Evolutionary conservation across 768 basidiomycete species (phyloP).

Genomic region (Boletellus sp.): DNA sequence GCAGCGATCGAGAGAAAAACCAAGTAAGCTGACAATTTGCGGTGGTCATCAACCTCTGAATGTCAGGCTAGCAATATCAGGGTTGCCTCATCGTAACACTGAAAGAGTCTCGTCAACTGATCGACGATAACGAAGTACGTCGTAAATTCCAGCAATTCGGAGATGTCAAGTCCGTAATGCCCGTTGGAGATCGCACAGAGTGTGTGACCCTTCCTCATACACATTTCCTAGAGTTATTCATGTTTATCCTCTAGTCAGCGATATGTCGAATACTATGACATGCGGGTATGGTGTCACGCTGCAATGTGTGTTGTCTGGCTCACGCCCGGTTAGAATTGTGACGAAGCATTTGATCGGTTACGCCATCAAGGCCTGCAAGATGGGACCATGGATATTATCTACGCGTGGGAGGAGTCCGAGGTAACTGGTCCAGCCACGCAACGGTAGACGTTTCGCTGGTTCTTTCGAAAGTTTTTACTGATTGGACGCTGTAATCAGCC

Average conservation of each 20-base stretch:
- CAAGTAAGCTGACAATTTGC: constrained; percentile 50
- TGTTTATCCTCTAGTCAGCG: constrained; percentile 55
- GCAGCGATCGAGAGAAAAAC: constrained; percentile 65
- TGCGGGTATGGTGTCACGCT: constrained; percentile 48
- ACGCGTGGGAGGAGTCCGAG: constrained; percentile 77
- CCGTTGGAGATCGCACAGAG: constrained; percentile 63
- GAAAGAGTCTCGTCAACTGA: constrained; percentile 63
- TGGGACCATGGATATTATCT: constrained; percentile 84
- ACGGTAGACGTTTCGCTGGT: constrained; percentile 27
- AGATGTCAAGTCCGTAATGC: constrained; percentile 78
- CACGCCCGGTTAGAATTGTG: constrained; percentile 52
- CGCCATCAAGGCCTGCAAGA: constrained; percentile 77
- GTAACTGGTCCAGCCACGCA: constrained; percentile 44
- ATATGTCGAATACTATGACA: constrained; percentile 93
- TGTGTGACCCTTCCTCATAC: constrained; percentile 24
- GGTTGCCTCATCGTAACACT: constrained; percentile 81
- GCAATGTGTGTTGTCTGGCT: constrained; percentile 4
- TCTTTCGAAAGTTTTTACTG: neutral
- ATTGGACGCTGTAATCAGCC: constrained; percentile 14
- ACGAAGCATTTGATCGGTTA: constrained; percentile 75
- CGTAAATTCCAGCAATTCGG: constrained; percentile 87
- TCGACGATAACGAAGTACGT: constrained; percentile 83
- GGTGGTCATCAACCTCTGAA: constrained; percentile 7
- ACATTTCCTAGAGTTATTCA: constrained; percentile 2
- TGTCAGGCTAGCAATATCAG: constrained; percentile 57